These are phyloP conservation scores for Auricularia sp. DNA, from an alignment of 768 basidiomycete genomes.

Conservation along the genomic window DNA sequence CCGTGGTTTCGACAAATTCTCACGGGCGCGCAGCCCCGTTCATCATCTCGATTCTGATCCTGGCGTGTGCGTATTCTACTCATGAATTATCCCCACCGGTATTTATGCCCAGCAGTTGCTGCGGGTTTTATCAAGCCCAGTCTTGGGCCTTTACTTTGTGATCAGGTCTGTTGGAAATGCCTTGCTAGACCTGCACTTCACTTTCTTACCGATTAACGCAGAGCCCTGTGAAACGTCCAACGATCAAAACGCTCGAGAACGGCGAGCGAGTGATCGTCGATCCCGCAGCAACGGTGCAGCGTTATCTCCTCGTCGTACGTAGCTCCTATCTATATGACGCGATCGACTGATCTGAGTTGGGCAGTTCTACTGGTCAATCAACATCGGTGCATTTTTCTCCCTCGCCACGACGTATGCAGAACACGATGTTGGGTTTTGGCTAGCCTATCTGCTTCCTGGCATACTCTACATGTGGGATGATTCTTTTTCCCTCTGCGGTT, in stretches of 20 bases:
- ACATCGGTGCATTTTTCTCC: slow-evolving; percentile 22
- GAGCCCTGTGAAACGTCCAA: slow-evolving; percentile 16
- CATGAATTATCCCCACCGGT: too few species aligned
- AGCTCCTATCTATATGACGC: not conserved
- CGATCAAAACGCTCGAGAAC: slow-evolving; percentile 13
- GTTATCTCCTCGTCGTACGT: slow-evolving; percentile 15
- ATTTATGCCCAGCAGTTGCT: slow-evolving; percentile 7
- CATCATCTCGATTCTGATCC: slow-evolving; percentile 18
- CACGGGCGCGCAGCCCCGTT: slow-evolving; percentile 10
- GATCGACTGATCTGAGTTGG: too few species aligned
- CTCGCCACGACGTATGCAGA: slow-evolving; percentile 20
- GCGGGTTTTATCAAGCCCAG: slow-evolving; percentile 26
- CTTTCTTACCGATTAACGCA: too few species aligned
- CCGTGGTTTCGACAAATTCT: not conserved
- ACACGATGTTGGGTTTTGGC: slow-evolving; percentile 23
- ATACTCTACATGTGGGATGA: slow-evolving; percentile 15
- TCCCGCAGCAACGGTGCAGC: slow-evolving; percentile 19
- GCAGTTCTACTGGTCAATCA: slow-evolving; percentile 23
- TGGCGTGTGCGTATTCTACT: slow-evolving; percentile 10
- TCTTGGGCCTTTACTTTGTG: slow-evolving; percentile 22
- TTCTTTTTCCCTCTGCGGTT: not conserved
- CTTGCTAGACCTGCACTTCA: too few species aligned
- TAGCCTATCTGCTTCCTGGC: slow-evolving; percentile 20
- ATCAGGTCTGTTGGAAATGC: slow-evolving; percentile 13
- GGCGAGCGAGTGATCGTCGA: slow-evolving; percentile 23